Conservation (phyloP, 306 rosid genomes). For the Acacia crassicarpa region DNA sequence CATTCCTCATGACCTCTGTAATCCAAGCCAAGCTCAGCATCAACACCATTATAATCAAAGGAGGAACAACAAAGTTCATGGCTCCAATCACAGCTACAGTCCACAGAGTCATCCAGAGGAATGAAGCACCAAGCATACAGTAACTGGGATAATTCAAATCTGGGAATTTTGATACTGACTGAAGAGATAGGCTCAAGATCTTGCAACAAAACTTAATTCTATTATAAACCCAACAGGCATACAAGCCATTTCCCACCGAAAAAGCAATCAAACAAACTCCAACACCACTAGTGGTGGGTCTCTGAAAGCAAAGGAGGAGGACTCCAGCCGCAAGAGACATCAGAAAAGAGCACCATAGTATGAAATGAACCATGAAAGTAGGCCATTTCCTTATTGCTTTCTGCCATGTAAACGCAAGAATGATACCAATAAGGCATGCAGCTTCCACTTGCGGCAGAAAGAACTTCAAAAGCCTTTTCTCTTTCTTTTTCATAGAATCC, state of each 20-base stretch:
- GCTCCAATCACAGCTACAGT: slow-evolving; percentile 83
- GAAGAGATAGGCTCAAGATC: slow-evolving; percentile 67
- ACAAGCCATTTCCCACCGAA: slow-evolving; percentile 82
- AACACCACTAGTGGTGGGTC: slow-evolving; percentile 69
- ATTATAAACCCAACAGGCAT: slow-evolving; percentile 81
- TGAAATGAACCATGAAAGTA: slow-evolving; percentile 75
- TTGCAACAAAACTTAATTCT: slow-evolving; percentile 74
- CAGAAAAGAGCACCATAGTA: slow-evolving; percentile 73
- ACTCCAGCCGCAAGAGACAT: slow-evolving; percentile 80
- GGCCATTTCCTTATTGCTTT: slow-evolving; percentile 85
- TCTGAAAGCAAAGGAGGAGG: slow-evolving; percentile 87
- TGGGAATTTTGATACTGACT: slow-evolving; percentile 65
- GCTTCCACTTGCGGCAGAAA: slow-evolving; percentile 89
- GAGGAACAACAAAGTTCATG: slow-evolving; percentile 71
- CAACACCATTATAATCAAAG: slow-evolving; percentile 57
- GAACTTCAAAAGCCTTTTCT: slow-evolving; percentile 55
- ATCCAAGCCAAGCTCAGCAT: slow-evolving; percentile 81
- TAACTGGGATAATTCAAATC: slow-evolving; percentile 78
- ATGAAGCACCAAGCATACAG: slow-evolving; percentile 70
- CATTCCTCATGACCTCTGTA: slow-evolving; percentile 96
- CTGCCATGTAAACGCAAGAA: slow-evolving; percentile 89
- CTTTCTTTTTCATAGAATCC: slow-evolving; percentile 50
- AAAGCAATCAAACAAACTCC: slow-evolving; percentile 87
- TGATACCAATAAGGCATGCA: slow-evolving; percentile 75
- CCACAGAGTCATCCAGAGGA: slow-evolving; percentile 94